Base-by-base conservation (phyloP, 1,284 basidiomycete genomes). In the Ustilago vetiveriae region DNA sequence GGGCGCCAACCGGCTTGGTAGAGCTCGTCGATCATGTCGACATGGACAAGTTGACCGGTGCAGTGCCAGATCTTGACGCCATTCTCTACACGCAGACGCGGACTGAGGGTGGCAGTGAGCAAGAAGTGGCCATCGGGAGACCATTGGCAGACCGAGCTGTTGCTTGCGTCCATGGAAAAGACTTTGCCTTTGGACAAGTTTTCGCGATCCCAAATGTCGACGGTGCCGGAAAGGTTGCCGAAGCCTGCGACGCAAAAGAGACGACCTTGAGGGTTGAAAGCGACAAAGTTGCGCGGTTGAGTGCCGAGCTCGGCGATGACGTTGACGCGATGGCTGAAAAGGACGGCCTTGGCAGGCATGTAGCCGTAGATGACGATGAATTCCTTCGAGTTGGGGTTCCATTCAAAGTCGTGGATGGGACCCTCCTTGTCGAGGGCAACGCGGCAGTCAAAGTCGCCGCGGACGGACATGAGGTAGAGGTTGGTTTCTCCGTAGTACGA, bases 401-500 rank as follows among this genome's bases (percentile, higher is more conserved):
- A 98, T 17, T 88, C 85, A 76, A 96, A 96, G 82, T 98, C 95
- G 79, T 97, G 94, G 71, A 98, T 93, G 1, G 94, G 94, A 1
- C 96, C 96, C 70, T 98, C 94, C 85, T 96, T 97, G 85, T 98
- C 94, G 35, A 98, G 86, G 4, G 89, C 88, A 30, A 98, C 90
- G 23, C 92, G 87, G 82, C 92, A 94, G 82, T 98, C 94, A 74
- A 94, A 98, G 73, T 92, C 91, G 32, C 95, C 94, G n/a, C 92
- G 89, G n/a, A 93, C 89, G 64, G 89, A 92, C 72, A 98, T 88
- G 42, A 98, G 87, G 83, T 96, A 98, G 74, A 98, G 85, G 69
- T 93, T 92, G 9, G 94, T 96, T 85, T 98, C 94, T 59, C 95
- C 96, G 74, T 98, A 98, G 84, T 98, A 98, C 76, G 90, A 94